A percentile compares a stretch with the other conserved stretches of the same genome.
These are phyloP conservation scores for Leishmania turanica DNA, from an alignment of 208 protist species.

Conservation along the genomic window DNA sequence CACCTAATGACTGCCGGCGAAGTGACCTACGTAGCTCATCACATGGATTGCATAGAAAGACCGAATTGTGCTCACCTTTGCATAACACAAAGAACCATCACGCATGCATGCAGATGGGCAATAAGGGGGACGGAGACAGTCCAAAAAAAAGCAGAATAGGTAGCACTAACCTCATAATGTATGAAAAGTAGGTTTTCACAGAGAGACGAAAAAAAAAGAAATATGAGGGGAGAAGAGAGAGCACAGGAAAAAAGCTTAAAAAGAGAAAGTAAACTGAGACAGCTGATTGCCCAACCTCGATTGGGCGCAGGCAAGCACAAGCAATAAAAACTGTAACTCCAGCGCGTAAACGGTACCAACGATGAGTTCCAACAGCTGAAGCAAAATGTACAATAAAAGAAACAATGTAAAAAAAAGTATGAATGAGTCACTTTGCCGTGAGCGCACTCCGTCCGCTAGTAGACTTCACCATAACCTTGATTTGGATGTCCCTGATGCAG, in stretches of 20 bases:
- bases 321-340: not conserved
- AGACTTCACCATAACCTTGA: conserved; percentile 18
- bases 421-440: not conserved
- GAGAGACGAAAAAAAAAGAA: not conserved
- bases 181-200: not conserved
- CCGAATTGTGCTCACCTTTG: not conserved
- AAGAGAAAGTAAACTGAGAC: not conserved
- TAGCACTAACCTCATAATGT: conserved; percentile 3
- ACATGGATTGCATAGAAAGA: not conserved
- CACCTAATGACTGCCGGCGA: not conserved
- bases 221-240: conserved; percentile 15
- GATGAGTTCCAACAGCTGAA: not conserved
- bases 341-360: not conserved
- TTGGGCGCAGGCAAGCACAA: not conserved
- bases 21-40: too few relatives aligned
- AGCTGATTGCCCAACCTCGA: not conserved
- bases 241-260: not conserved
- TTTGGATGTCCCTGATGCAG: conserved; percentile 24
- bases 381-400: not conserved
- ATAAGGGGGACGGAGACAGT: conserved; percentile 7
- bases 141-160: conserved; percentile 11
- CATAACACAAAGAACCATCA: not conserved
- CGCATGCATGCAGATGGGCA: not conserved
- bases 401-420: conserved; percentile 12
- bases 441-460: not conserved